Base-by-base conservation (phyloP, 768 basidiomycete species). In the Tremella yokohamensis region DNA sequence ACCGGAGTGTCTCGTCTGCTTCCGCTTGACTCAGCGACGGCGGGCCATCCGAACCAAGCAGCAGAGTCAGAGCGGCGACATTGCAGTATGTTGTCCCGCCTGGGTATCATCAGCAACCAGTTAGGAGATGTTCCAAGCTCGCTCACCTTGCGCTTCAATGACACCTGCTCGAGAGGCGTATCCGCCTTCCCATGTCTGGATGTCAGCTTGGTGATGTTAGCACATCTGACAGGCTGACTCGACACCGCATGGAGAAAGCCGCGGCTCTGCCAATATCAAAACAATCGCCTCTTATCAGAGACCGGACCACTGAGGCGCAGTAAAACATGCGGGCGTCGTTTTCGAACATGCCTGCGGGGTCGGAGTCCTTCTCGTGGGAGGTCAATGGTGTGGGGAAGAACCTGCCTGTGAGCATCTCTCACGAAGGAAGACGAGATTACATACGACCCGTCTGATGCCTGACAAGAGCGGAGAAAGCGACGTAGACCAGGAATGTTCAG, bases 21-120 rank as follows among this genome's bases (percentile, higher is more conserved):
- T 87, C 82, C 7, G 63, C 61, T 0, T 72, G 49, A 54, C 18
- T 55, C 19, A 16, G 58, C 37, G 15, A 34, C 49, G 2, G 60
- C 6, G 6, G 29, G 19, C 20, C 16, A 20, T 3, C n/a, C 8
- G 42, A 52, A 62, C 38, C 53, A 76, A 55, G 80, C 76, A 51
- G 80, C 79, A 52, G 89, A 81, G 55, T 83, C 73, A 93, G 80
- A 0, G 87, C 82, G 0, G 92, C 90, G 24, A 96, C 72, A 0
- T 89, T 87, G 64, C 89, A 93, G 76, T 97, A 98, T 1, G 94
- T 96, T 16, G 91, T 88, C 7, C 94, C 94, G 18, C 93, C 92
- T 91, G 63, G 6, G 8, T 18, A 19, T 60, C 34, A 61, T 52
- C 34, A n/a, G 24, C 50, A n/a, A 13, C n/a, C 54, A 48, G 34